A percentile compares a stretch with the other conserved stretches of the same genome.
Evolutionary conservation across 2,329 filamentous ascomycete genomes (phyloP).

Genomic region (Ilyonectria destructans): DNA sequence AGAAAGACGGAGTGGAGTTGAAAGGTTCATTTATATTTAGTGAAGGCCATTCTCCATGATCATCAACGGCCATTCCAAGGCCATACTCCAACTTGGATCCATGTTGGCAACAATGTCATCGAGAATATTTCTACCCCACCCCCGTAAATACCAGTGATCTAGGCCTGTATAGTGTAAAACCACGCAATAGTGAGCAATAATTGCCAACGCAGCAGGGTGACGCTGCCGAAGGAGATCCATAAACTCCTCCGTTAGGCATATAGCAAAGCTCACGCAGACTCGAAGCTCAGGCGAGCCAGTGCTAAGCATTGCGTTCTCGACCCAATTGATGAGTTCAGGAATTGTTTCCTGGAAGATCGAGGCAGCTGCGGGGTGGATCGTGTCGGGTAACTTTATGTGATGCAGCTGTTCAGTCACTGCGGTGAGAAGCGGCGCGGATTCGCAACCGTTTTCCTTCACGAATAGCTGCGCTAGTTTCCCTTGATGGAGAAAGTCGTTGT

Average conservation of each 20-base stretch:
- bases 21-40: background rate
- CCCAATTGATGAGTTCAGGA: constrained; percentile 19
- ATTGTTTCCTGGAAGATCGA: constrained; percentile 29
- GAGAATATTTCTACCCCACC: constrained; percentile 34
- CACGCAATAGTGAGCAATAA: constrained; percentile 40
- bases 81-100: constrained; percentile 20
- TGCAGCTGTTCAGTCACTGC: constrained; percentile 30
- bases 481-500: constrained; percentile 28
- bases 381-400: constrained; percentile 25
- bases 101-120: constrained; percentile 24
- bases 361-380: background rate
- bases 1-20: background rate
- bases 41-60: constrained; percentile 19
- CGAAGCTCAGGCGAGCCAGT: constrained; percentile 26
- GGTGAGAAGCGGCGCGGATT: constrained; percentile 22
- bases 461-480: constrained; percentile 31
- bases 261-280: constrained; percentile 34
- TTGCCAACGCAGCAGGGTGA: constrained; percentile 32
- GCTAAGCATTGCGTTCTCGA: background rate
- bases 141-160: constrained; percentile 35
- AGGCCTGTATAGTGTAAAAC: constrained; percentile 31
- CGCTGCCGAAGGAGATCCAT: constrained; percentile 37
- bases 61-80: constrained; percentile 37
- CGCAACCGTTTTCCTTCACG: background rate
- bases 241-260: constrained; percentile 34